These are phyloP conservation scores for Neofusicoccum parvum DNA, from an alignment of 2,329 filamentous ascomycete species.

Conservation along the genomic window DNA sequence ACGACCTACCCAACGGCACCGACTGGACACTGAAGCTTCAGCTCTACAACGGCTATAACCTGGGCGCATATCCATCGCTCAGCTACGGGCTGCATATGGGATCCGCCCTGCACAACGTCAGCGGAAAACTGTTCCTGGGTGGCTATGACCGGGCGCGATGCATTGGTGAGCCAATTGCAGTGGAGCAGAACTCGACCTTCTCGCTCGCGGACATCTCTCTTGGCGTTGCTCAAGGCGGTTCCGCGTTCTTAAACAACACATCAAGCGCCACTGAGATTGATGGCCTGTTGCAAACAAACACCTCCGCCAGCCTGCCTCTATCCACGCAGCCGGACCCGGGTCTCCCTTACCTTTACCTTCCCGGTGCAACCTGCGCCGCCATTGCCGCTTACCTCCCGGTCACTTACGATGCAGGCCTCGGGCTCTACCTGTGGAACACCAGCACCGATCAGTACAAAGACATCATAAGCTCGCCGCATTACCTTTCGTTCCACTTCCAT, in stretches of 20 bases:
- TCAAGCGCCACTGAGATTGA: neutral
- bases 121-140: constrained; percentile 36
- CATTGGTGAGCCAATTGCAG: constrained; percentile 29
- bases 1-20: neutral
- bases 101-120: constrained; percentile 30
- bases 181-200: constrained; percentile 24
- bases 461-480: constrained; percentile 46
- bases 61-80: constrained; percentile 27
- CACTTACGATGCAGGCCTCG: constrained; percentile 25
- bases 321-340: constrained; percentile 27
- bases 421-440: constrained; percentile 35
- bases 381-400: constrained; percentile 33
- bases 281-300: neutral
- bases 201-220: constrained; percentile 41
- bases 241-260: constrained; percentile 12
- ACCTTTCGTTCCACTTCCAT: constrained; percentile 44
- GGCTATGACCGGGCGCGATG: constrained; percentile 39
- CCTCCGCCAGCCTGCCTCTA: neutral
- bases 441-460: constrained; percentile 34
- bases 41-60: neutral
- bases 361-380: constrained; percentile 31
- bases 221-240: constrained; percentile 40
- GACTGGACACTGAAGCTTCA: neutral
- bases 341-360: constrained; percentile 33
- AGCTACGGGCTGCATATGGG: constrained; percentile 41